Evolutionary conservation across 345 rosid genomes (phyloP).

Genomic region (Ceriops decandra): DNA sequence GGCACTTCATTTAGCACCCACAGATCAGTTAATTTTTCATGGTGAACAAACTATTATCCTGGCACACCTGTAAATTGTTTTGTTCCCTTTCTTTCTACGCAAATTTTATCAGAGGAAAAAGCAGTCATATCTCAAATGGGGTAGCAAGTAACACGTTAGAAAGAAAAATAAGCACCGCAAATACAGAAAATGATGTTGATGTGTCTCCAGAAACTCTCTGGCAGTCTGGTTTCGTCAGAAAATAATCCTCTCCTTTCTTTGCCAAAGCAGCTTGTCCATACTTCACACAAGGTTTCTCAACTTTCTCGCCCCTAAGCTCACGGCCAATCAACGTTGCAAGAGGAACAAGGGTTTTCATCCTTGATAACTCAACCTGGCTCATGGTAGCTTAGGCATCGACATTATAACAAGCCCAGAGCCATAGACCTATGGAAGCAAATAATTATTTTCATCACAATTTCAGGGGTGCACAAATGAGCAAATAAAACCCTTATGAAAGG

Average conservation of each 20-base stretch:
- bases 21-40: not conserved
- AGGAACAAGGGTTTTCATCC: constrained; percentile 73
- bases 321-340: constrained; percentile 90
- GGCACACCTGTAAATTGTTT: too few species aligned
- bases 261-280: constrained; percentile 97
- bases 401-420: constrained; percentile 30
- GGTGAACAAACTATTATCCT: not conserved
- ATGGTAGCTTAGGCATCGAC: constrained; percentile 51
- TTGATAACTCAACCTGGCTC: constrained; percentile 64
- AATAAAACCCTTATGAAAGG: not conserved
- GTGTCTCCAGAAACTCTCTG: constrained; percentile 74
- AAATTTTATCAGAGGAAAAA: not conserved
- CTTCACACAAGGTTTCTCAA: constrained; percentile 79
- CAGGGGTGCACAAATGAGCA: not conserved
- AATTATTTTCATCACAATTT: not conserved
- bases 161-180: constrained; percentile 57
- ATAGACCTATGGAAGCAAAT: constrained; percentile 18
- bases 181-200: constrained; percentile 84
- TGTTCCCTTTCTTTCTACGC: not conserved
- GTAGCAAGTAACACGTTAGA: not conserved
- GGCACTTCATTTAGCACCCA: not conserved
- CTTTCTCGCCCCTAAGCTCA: constrained; percentile 81
- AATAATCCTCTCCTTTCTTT: constrained; percentile 97
- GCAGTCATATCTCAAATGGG: not conserved
- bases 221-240: constrained; percentile 72